Conservation (phyloP, 208 protist genomes). For the Crithidia brevicula region DNA sequence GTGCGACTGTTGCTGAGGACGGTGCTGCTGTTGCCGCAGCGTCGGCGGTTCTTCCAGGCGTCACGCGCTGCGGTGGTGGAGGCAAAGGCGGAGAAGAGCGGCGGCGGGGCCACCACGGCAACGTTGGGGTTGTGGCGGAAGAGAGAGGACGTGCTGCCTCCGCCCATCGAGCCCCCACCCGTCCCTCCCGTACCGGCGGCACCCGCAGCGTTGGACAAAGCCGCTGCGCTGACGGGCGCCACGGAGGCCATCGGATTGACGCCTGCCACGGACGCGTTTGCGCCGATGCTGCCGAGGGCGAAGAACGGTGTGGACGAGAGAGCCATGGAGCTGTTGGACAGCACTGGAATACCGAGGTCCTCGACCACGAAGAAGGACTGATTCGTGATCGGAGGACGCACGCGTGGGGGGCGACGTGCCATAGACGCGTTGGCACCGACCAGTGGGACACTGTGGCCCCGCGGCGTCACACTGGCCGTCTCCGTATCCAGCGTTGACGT, state of each 20-base stretch:
- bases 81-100: slow-evolving; percentile 12
- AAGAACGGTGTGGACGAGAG: background rate
- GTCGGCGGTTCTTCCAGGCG: slow-evolving; percentile 25
- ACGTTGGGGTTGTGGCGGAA: slow-evolving; percentile 9
- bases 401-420: slow-evolving; percentile 10
- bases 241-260: background rate
- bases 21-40: slow-evolving; percentile 3
- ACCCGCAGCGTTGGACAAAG: slow-evolving; percentile 2
- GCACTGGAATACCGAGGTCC: slow-evolving; percentile 25
- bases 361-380: slow-evolving; percentile 65
- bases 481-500: slow-evolving; percentile 1
- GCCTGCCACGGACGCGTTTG: background rate
- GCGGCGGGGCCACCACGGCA: slow-evolving; percentile 24
- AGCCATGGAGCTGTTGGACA: slow-evolving; percentile 6
- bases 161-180: background rate
- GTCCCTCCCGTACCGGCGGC: background rate
- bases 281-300: background rate
- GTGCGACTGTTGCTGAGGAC: background rate
- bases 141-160: background rate
- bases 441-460: slow-evolving; percentile 16
- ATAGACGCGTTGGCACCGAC: slow-evolving; percentile 11
- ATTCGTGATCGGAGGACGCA: slow-evolving; percentile 38
- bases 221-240: slow-evolving; percentile 19
- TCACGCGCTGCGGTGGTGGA: slow-evolving; percentile 9
- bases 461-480: slow-evolving; percentile 16